Evolutionary conservation across 495 filamentous ascomycete species (phyloP), one percentile per base, ranked within the genome.

Genomic region (Friedmanniomyces endolithicus): DNA sequence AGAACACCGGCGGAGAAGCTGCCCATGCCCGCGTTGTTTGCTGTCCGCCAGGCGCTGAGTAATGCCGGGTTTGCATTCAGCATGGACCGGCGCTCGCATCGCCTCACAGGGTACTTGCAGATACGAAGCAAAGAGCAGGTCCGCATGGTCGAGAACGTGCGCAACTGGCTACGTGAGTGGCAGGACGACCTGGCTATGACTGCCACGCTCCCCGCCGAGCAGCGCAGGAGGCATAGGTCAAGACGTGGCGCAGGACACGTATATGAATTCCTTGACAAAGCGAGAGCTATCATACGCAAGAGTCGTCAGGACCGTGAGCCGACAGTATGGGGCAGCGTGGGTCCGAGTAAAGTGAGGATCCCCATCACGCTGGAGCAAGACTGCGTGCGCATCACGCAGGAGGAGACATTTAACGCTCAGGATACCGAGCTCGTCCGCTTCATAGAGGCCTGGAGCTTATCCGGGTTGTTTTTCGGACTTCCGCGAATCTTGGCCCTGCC

Each of bases 371-470:
- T 20, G 1, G 52, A 50, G 14, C 45, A 43, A 46, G 52, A 56
- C 17, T 49, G 25, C 27, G 51, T 56, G 17, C 24, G 37, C 12
- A 44, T 45, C 14, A 52, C 23, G 11, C 24, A n/a, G 34, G 56
- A 70, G 56, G 63, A 68, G 23, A 44, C 65, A 2, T 74, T 74
- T 61, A 63, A 64, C 12, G 43, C 65, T 2, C 57, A 68, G 12
- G 84, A 88, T 50, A 66, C 70, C 46, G 66, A 67, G 17, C 78
- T 95, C 19, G 71, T 95, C 17, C 66, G 77, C 25, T 94, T 84
- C 56, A 70, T 95, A 20, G 78, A 88, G 58, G 68, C 80, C 3
- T 92, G 85, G 74, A 75, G 81, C 55, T 72, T 75, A 22, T 73
- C 73, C 39, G 70, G 72, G 34, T 72, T 73, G 48, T 77, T 86